These are phyloP conservation scores for Leccinum longicurvipes DNA, from an alignment of 768 basidiomycete genomes.

Conservation along the genomic window DNA sequence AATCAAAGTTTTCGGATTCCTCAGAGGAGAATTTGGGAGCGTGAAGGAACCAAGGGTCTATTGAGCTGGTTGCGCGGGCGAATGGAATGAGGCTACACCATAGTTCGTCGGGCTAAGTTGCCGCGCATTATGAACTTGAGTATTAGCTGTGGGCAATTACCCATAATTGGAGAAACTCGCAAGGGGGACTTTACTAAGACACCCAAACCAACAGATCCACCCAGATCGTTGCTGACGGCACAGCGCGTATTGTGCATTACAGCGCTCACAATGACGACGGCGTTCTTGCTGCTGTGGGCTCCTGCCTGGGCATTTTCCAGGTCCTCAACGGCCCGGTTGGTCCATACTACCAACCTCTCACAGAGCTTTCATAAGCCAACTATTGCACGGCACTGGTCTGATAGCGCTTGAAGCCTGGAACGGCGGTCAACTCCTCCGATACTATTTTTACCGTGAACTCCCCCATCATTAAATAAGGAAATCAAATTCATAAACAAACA, in stretches of 20 bases:
- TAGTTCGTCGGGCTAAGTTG: background rate
- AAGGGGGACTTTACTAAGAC: background rate
- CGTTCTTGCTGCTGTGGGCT: no score
- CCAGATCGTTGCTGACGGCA: background rate
- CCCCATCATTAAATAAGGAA: no score
- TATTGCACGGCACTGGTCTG: no score
- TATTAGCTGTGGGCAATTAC: background rate
- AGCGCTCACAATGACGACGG: no score
- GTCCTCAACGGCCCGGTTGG: no score
- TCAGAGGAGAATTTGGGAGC: conserved; percentile 77
- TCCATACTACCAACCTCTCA: background rate
- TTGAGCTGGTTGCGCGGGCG: conserved; percentile 76
- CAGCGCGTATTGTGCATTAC: background rate
- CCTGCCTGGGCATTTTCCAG: no score
- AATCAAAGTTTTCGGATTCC: conserved; percentile 71
- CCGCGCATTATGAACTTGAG: background rate
- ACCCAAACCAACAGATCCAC: background rate
- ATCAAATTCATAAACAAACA: no score
- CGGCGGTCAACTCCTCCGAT: no score
- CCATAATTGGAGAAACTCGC: background rate
- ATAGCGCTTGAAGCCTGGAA: no score
- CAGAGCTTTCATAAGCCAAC: background rate
- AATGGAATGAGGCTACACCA: conserved; percentile 45
- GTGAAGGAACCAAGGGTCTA: conserved; percentile 80
- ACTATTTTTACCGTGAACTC: no score